Base-by-base conservation (phyloP, 2,329 filamentous ascomycete species). In the Elsinoe australis region DNA sequence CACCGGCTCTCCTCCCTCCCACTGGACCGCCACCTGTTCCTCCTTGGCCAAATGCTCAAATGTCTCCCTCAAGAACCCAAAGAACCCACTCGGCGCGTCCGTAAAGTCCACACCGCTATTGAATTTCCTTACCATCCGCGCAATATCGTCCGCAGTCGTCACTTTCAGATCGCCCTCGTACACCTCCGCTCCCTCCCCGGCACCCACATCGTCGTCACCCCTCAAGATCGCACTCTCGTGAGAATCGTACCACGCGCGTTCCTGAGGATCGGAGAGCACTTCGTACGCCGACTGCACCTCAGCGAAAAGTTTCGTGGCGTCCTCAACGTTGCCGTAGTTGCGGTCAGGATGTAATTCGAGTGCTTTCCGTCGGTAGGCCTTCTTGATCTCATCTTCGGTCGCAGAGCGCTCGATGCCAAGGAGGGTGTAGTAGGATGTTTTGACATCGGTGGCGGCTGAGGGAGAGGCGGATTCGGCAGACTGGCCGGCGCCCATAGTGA, bases 191-290 rank as follows among this genome's bases (percentile, higher is more conserved):
- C 34, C 45, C 28, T 72, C 73, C 38, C 68, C 66, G 15, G 66
- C 66, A 55, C 51, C 65, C 19, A 65, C 70, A 24, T 71, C 71
- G 47, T 80, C 78, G 50, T 78, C 74, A 31, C 82, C 83, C 22
- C 78, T 76, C 53, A 96, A 70, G 53, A 96, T 94, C 44, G 85
- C 81, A 56, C 88, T 82, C 52, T 87, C 83, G 62, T 98, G 92
- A 2, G 88, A 88, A 67, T 98, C 90, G 69, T 98, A 98, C 92
- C 92, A 98, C 24, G 89, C 84, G 57, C 92, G 80, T 65, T 98
- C 92, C 63, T 98, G 90, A 8, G 88, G 82, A 64, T 98, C 92
- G 1, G 89, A 94, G 1, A 98, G 77, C n/a, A 98, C 80, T 64
- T 96, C 87, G 64, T 98, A 94, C 38, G 92, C 92, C 28, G 88